These are phyloP conservation scores for Collybia sp. DNA, from an alignment of 768 basidiomycete genomes.

Conservation along the genomic window DNA sequence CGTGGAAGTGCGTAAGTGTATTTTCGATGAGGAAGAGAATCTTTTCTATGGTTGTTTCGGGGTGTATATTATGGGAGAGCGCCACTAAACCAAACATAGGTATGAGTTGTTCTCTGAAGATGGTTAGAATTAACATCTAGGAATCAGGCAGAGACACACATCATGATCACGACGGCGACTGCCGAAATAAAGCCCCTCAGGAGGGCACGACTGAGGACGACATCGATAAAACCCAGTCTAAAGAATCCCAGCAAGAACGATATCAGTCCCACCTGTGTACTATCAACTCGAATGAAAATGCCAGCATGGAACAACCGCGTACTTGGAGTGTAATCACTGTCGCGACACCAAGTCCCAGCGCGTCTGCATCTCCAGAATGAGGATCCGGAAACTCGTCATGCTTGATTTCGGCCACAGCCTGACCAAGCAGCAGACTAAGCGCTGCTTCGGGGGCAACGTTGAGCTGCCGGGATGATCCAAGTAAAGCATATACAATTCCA, in stretches of 20 bases:
- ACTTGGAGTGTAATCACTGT: conserved; percentile 86
- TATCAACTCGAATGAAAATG: not conserved
- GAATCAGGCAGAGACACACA: conserved; percentile 40
- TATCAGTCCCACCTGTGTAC: conserved; percentile 71
- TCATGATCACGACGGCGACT: conserved; percentile 79
- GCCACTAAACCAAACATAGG: conserved; percentile 82
- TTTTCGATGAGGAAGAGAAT: conserved; percentile 67
- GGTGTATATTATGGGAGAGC: conserved; percentile 50
- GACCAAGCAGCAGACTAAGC: conserved; percentile 81
- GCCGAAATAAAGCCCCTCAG: conserved; percentile 86
- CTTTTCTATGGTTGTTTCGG: conserved; percentile 73
- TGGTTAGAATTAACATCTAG: conserved; percentile 1
- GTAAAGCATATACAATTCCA: conserved; percentile 83
- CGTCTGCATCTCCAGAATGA: conserved; percentile 37
- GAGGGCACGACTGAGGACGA: conserved; percentile 85
- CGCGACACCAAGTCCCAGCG: conserved; percentile 61
- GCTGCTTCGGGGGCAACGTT: conserved; percentile 90
- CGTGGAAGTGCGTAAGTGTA: conserved; percentile 51
- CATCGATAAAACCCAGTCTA: conserved; percentile 89
- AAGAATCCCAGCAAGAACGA: conserved; percentile 85
- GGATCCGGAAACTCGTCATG: conserved; percentile 38
- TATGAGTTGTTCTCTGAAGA: conserved; percentile 69
- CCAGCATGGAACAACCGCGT: conserved; percentile 8
- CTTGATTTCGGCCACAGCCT: conserved; percentile 71
- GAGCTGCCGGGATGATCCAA: conserved; percentile 79